Percentiles rank a stretch among this genome's conserved stretches.
Conservation (phyloP, 2,329 filamentous ascomycete genomes). For the Epichloe hybrida region DNA sequence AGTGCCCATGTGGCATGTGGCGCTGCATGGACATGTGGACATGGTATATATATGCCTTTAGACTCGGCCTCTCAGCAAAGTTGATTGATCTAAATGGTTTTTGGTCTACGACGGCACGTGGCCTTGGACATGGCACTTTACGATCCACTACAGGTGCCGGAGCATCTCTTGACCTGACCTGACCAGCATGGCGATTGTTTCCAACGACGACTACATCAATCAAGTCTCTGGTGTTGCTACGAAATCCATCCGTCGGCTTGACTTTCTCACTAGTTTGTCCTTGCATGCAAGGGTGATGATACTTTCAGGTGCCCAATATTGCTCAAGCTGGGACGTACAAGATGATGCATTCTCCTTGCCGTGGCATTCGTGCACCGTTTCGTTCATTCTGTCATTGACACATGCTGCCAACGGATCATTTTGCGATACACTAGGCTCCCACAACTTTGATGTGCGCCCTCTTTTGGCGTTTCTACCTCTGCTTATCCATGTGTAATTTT, state of each 20-base stretch:
- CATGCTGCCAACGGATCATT: neutral
- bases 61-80: neutral
- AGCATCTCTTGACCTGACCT: neutral
- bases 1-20: neutral
- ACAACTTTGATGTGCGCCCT: neutral
- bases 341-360: neutral
- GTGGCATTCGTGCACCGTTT: neutral
- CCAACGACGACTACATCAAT: too few relatives aligned
- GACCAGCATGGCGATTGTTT: neutral
- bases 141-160: neutral
- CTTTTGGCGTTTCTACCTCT: neutral
- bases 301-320: neutral
- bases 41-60: neutral
- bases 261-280: neutral
- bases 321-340: neutral
- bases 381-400: neutral
- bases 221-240: neutral
- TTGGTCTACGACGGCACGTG: neutral
- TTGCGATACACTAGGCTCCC: neutral
- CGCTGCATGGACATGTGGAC: neutral
- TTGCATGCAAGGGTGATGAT: neutral
- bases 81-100: neutral
- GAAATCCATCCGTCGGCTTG: too few relatives aligned
- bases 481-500: neutral
- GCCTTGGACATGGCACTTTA: neutral